These are phyloP conservation scores for Mycena capillaripes DNA, from an alignment of 768 basidiomycete genomes.

Conservation along the genomic window DNA sequence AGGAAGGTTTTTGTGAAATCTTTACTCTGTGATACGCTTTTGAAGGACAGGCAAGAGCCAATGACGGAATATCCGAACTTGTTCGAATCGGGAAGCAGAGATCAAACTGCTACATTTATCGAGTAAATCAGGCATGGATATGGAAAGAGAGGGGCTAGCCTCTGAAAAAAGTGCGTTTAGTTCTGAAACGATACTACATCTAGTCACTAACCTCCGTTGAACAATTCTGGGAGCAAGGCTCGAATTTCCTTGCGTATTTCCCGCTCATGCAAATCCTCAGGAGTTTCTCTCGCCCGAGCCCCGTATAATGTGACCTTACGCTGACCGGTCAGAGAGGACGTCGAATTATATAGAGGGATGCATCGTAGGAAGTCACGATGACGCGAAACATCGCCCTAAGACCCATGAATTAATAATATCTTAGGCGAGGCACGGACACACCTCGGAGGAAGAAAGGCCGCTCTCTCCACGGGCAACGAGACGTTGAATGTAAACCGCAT, in stretches of 20 bases:
- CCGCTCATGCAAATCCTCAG: slow-evolving; percentile 78
- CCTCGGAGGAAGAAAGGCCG: slow-evolving; percentile 69
- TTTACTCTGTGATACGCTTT: slow-evolving; percentile 66
- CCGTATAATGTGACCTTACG: slow-evolving; percentile 81
- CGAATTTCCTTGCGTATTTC: slow-evolving; percentile 82
- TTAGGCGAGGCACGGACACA: slow-evolving; percentile 43
- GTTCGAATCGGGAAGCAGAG: slow-evolving; percentile 78
- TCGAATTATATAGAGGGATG: slow-evolving; percentile 77
- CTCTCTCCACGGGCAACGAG: slow-evolving; percentile 85
- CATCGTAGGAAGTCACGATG: slow-evolving; percentile 79
- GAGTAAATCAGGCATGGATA: slow-evolving; percentile 56
- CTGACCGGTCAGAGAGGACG: slow-evolving; percentile 73
- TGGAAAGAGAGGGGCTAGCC: slow-evolving; percentile 38
- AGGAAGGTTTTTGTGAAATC: neutral
- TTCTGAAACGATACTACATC: too few relatives aligned
- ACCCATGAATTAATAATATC: slow-evolving; percentile 3
- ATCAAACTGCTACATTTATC: slow-evolving; percentile 61
- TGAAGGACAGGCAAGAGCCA: slow-evolving; percentile 84
- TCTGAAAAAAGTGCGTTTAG: slow-evolving; percentile 46
- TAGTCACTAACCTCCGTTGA: slow-evolving; percentile 61
- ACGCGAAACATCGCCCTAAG: slow-evolving; percentile 65
- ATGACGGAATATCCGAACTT: slow-evolving; percentile 75
- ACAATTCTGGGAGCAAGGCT: slow-evolving; percentile 73
- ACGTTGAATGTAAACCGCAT: slow-evolving; percentile 81
- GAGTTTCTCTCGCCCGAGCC: slow-evolving; percentile 74